Conservation (phyloP, 805 yeast species). For the Priceomyces haplophilus region DNA sequence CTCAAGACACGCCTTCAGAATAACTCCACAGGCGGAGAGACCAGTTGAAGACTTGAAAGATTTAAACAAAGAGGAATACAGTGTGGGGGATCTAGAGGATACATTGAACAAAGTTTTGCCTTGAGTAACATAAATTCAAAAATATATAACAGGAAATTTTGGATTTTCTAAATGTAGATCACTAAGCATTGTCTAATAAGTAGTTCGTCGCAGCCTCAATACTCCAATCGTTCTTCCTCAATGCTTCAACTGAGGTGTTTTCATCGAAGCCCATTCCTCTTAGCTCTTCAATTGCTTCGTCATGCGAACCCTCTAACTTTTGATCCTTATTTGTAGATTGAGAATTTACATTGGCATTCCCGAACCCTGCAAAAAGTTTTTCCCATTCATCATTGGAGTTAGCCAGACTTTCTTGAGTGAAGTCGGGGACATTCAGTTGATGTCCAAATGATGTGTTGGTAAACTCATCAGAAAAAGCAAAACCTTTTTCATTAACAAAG, state of each 20-base stretch:
- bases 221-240: constrained; percentile 68
- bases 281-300: constrained; percentile 69
- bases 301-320: constrained; percentile 28
- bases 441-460: constrained; percentile 20
- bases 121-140: constrained; percentile 1
- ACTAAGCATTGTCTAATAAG: constrained; percentile 68
- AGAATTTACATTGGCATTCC: constrained; percentile 38
- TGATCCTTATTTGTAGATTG: constrained; percentile 3
- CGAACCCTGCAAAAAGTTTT: constrained; percentile 85
- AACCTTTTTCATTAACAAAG: constrained; percentile 19
- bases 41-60: constrained; percentile 49
- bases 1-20: constrained; percentile 69
- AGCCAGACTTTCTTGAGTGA: constrained; percentile 32
- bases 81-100: constrained; percentile 30
- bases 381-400: constrained; percentile 80
- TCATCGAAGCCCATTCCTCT: constrained; percentile 86
- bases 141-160: background rate
- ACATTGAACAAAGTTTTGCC: constrained; percentile 22
- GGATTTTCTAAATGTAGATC: background rate
- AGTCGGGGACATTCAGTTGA: constrained; percentile 11
- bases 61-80: constrained; percentile 35
- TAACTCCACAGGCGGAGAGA: constrained; percentile 71
- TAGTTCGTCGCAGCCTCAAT: constrained; percentile 85
- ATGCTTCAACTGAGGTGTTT: constrained; percentile 63
- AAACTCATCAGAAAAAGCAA: constrained; percentile 28